Base-by-base conservation (phyloP, 371 early-diverging fungal genomes). In the Polyrhizophydium stewartii region DNA sequence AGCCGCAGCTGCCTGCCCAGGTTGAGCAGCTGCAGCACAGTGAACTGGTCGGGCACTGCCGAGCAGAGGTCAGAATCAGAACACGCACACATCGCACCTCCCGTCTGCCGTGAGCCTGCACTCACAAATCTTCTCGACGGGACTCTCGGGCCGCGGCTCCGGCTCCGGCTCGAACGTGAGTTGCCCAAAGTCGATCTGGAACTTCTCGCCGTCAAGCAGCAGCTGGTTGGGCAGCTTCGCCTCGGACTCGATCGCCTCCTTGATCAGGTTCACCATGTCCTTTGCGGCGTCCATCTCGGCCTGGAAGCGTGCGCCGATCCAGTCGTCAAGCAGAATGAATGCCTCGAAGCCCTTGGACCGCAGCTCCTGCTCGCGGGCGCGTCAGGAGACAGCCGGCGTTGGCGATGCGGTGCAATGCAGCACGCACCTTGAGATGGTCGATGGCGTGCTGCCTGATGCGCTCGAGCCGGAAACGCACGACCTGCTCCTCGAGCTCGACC, bases 201-300 rank as follows among this genome's bases (percentile, higher is more conserved):
- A 77, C 65, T 64, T 70, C 38, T 81, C 80, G 2, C 81, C 84
- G 17, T 73, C 66, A 22, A 83, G 66, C 1, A 71, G 43, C 22
- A 83, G 61, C 56, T 67, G 72, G 50, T 81, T 79, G 22, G 80
- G 77, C 12, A 83, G 65, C 41, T 64, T 61, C 1, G 63, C 59
- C 63, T 83, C 84, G 21, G 65, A 55, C 66, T 83, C 84, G 40
- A 83, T 69, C 5, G 80, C 82, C 53, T 83, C 80, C 60, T 78
- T 77, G 56, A 83, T 71, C 6, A 78, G 51, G 33, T 56, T 47
- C 30, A 71, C 25, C 64, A 83, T 58, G 24, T 82, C 79, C 24
- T 72, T 67, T 41, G 79, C 73, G 7, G 78, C 76, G 31, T 77
- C 79, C 72, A 83, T 80, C 59, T 83, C 84, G 21, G 69, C 64